Conservation (phyloP, 2,329 filamentous ascomycete genomes). For the Colletotrichum magnum region DNA sequence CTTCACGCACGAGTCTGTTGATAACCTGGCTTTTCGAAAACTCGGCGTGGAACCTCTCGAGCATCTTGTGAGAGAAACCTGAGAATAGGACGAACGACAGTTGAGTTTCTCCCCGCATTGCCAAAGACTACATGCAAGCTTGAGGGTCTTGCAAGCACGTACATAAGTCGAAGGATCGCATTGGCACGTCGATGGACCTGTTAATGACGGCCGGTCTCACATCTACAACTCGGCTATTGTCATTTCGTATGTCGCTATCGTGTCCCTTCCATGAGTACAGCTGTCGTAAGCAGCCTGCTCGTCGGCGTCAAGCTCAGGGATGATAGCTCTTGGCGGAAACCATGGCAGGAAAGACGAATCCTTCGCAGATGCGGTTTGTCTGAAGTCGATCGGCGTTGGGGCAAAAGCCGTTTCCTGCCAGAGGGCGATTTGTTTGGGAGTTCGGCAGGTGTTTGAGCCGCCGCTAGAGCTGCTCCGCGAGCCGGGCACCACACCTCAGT, state of each 20-base stretch:
- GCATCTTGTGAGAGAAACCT: not conserved
- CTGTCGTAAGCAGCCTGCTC: too few relatives aligned
- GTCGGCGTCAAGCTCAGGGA: not conserved
- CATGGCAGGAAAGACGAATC: not conserved
- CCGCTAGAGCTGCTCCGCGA: not conserved
- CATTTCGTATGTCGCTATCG: not conserved
- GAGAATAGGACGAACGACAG: conserved; percentile 19
- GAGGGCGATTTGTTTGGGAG: not conserved
- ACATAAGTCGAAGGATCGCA: not conserved
- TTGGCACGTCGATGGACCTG: not conserved
- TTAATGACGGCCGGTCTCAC: not conserved
- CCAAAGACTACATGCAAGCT: not conserved
- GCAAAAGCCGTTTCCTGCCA: not conserved
- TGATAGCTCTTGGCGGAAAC: not conserved
- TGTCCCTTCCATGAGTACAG: too few relatives aligned
- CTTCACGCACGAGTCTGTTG: not conserved
- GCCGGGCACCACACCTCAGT: too few relatives aligned
- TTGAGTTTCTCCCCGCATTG: conserved; percentile 4
- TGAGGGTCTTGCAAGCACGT: not conserved
- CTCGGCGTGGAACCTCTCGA: not conserved
- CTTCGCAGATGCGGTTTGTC: conserved; percentile 1
- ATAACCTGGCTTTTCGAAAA: not conserved
- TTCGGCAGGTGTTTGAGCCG: conserved; percentile 4
- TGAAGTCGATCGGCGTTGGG: conserved; percentile 16
- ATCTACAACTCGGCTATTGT: too few relatives aligned